Evolutionary conservation across 2,329 filamentous ascomycete species (phyloP).

Genomic region (Fusarium nematophilum): DNA sequence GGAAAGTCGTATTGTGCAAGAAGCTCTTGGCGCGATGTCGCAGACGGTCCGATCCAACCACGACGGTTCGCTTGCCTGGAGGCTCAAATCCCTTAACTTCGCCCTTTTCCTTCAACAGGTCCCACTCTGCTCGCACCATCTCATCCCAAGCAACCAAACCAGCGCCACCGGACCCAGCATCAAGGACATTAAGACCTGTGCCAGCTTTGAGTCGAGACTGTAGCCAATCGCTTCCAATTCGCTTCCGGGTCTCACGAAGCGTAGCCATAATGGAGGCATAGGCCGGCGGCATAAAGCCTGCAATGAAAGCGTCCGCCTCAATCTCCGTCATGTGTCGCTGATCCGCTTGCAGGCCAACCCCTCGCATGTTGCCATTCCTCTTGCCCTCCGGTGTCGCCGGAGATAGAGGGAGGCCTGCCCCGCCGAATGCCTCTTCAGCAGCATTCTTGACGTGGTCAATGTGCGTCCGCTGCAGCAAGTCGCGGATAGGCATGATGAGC

Average conservation of each 20-base stretch:
- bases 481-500: slow-evolving; percentile 76
- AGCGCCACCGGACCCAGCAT: slow-evolving; percentile 80
- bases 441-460: slow-evolving; percentile 79
- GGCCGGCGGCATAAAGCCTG: slow-evolving; percentile 75
- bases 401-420: slow-evolving; percentile 79
- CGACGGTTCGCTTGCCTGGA: slow-evolving; percentile 80
- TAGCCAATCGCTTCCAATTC: slow-evolving; percentile 78
- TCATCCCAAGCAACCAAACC: slow-evolving; percentile 81
- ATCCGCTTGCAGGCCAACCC: slow-evolving; percentile 72
- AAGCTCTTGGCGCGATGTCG: slow-evolving; percentile 80
- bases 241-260: slow-evolving; percentile 78
- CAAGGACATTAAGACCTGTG: slow-evolving; percentile 72
- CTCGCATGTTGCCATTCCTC: slow-evolving; percentile 69
- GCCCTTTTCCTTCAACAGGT: slow-evolving; percentile 68
- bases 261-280: slow-evolving; percentile 76
- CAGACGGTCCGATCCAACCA: slow-evolving; percentile 80
- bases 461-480: slow-evolving; percentile 74
- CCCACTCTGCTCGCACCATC: slow-evolving; percentile 84
- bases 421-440: slow-evolving; percentile 81
- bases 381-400: slow-evolving; percentile 73
- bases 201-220: slow-evolving; percentile 69
- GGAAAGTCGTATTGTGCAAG: slow-evolving; percentile 89
- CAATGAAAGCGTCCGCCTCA: slow-evolving; percentile 78
- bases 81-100: slow-evolving; percentile 58
- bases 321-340: slow-evolving; percentile 78